A percentile compares a stretch with the other conserved stretches of the same genome.
Evolutionary conservation across 768 basidiomycete species (phyloP).

Genomic region (Mycena rebaudengoi): DNA sequence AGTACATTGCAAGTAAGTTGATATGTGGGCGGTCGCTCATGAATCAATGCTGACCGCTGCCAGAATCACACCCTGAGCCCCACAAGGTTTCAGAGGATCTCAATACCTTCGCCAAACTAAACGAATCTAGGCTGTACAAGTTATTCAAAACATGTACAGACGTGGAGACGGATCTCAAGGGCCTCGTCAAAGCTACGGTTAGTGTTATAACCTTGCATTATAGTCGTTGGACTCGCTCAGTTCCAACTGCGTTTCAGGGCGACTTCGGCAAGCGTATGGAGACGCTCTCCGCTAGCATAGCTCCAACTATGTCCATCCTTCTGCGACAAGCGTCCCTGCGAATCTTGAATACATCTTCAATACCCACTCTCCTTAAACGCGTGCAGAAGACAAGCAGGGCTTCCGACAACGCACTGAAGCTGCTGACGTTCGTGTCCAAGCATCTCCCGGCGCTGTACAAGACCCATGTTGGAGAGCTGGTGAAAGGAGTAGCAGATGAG

Average conservation of each 20-base stretch:
- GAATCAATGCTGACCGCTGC: not conserved
- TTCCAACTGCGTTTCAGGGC: constrained; percentile 49
- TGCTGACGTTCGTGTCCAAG: constrained; percentile 75
- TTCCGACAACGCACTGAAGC: constrained; percentile 57
- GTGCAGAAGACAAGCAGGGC: constrained; percentile 55
- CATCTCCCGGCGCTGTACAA: constrained; percentile 78
- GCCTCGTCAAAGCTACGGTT: constrained; percentile 80
- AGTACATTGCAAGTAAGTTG: constrained; percentile 67
- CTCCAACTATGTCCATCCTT: constrained; percentile 74
- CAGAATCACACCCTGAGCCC: constrained; percentile 71
- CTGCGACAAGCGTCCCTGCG: constrained; percentile 76
- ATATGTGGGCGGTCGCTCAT: not conserved
- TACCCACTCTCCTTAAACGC: constrained; percentile 82
- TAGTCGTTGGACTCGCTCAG: not conserved
- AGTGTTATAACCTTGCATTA: constrained; percentile 31
- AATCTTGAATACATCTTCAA: constrained; percentile 85
- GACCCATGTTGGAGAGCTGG: constrained; percentile 78
- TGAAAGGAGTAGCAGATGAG: constrained; percentile 75
- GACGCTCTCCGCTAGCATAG: constrained; percentile 66
- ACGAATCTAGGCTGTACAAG: constrained; percentile 88
- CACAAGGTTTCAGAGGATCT: constrained; percentile 83
- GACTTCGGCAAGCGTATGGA: constrained; percentile 85
- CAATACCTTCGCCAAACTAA: constrained; percentile 82
- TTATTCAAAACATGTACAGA: constrained; percentile 85
- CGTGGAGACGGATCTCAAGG: constrained; percentile 83